These are phyloP conservation scores for Pueraria montana DNA, from an alignment of 306 rosid genomes.

Conservation along the genomic window DNA sequence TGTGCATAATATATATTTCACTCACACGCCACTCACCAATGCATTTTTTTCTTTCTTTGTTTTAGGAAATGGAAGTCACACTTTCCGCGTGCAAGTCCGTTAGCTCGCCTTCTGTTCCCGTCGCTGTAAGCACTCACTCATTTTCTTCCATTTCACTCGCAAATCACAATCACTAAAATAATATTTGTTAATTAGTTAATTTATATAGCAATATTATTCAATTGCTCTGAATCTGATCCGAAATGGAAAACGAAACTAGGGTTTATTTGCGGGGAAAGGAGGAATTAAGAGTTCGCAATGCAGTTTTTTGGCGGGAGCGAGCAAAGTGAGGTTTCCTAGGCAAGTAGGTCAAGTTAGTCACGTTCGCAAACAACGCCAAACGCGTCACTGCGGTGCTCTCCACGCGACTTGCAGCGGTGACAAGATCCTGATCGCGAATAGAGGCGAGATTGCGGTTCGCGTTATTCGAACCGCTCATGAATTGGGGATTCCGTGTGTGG, in stretches of 20 bases:
- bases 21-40: not conserved
- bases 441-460: constrained; percentile 99
- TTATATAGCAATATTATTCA: not conserved
- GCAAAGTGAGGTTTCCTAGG: constrained; percentile 61
- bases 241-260: too few relatives aligned
- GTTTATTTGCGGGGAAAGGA: constrained; percentile 62
- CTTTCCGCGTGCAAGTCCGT: constrained; percentile 75
- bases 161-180: not conserved
- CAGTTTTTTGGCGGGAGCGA: constrained; percentile 64
- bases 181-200: not conserved
- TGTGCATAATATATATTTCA: too few relatives aligned
- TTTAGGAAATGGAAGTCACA: constrained; percentile 70
- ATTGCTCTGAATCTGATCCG: not conserved
- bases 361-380: constrained; percentile 33
- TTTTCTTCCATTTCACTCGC: not conserved
- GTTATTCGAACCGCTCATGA: constrained; percentile 95
- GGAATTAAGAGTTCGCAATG: constrained; percentile 77
- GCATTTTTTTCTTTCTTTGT: not conserved
- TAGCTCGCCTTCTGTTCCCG: constrained; percentile 63
- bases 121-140: constrained; percentile 55
- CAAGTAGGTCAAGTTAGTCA: constrained; percentile 58
- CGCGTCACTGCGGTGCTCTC: constrained; percentile 60
- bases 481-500: constrained; percentile 97
- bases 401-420: constrained; percentile 62
- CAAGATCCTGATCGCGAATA: constrained; percentile 86